A percentile compares a stretch with the other conserved stretches of the same genome.
Evolutionary conservation across 2,329 filamentous ascomycete species (phyloP).

Genomic region (Botrytis elliptica): DNA sequence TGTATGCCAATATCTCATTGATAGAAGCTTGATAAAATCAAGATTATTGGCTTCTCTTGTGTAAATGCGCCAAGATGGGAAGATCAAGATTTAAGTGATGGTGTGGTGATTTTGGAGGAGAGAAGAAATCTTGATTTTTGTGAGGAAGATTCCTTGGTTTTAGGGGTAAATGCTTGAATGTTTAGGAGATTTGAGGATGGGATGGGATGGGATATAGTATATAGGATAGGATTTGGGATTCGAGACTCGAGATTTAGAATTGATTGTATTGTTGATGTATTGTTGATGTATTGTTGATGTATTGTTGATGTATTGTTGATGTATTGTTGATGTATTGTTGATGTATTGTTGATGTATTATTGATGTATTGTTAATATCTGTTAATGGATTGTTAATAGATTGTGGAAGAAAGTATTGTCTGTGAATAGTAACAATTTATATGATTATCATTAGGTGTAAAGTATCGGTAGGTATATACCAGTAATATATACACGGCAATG

Average conservation of each 20-base stretch:
- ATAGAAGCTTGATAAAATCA: conserved; percentile 8
- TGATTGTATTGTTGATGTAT: too few relatives aligned
- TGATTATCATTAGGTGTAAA: not conserved
- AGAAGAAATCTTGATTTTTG: not conserved
- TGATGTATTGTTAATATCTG: too few relatives aligned
- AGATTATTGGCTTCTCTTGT: conserved; percentile 1
- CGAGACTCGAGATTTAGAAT: too few relatives aligned
- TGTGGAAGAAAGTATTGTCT: not conserved
- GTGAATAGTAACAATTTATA: not conserved
- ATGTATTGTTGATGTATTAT: too few relatives aligned
- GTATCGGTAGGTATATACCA: not conserved
- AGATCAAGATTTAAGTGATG: not conserved
- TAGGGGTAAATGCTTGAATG: not conserved
- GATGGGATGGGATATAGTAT: not conserved
- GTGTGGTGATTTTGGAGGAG: not conserved
- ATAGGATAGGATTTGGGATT: too few relatives aligned
- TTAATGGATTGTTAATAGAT: too few relatives aligned
- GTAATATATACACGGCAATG: not conserved
- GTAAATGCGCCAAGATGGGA: not conserved
- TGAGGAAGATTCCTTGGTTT: not conserved
- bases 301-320: too few relatives aligned
- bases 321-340: too few relatives aligned
- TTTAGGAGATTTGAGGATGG: not conserved
- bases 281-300: too few relatives aligned
- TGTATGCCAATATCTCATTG: not conserved